Base-by-base conservation (phyloP, 2,329 filamentous ascomycete genomes). In the Fusarium bulbicola region DNA sequence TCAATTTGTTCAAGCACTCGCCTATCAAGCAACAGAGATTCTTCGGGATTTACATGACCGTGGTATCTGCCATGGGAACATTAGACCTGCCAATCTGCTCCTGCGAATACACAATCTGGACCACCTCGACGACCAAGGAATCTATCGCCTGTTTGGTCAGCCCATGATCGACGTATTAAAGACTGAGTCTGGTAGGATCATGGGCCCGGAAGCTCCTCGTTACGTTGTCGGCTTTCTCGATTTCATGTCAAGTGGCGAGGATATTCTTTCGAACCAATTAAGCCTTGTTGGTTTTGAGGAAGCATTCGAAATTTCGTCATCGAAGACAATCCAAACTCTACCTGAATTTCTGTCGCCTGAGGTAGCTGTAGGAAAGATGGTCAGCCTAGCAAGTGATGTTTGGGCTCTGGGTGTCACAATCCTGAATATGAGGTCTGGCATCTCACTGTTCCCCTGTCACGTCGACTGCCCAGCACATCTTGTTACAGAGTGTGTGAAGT, bases 91-190 rank as follows among this genome's bases (percentile, higher is more conserved):
- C 16, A 47, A 46, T 3, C 21, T 59, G 0, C 28, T 63, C 1
- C 8, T 61, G 1, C 30, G 15, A 20, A 34, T 57, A 1, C 4
- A 39, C 15, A 42, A 57, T 53, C 49, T 61, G n/a, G 37, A 56
- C 39, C 47, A 61, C 24, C 58, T 61, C 15, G 28, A 43, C 12
- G 58, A 61, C 4, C 16, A 56, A 13, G 58, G 30, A 26, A 57
- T 61, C 9, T 61, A 56, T 21, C 37, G 3, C 16, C 30, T 61
- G 4, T 20, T 61, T n/a, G 37, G 49, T 0, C 50, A 61, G 15
- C 58, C 58, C 3, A 7, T 12, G 13, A 20, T 43, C 8, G 37
- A 43, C 5, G n/a, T 21, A 12, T 43, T 13, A 1, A 34, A 34
- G 58, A 61, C 36, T 7, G 13, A 14, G 7, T n/a, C 37, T n/a